phyloP scores from a whole-genome alignment of 768 basidiomycete species.

The Strobilomyces confusus region DNA sequence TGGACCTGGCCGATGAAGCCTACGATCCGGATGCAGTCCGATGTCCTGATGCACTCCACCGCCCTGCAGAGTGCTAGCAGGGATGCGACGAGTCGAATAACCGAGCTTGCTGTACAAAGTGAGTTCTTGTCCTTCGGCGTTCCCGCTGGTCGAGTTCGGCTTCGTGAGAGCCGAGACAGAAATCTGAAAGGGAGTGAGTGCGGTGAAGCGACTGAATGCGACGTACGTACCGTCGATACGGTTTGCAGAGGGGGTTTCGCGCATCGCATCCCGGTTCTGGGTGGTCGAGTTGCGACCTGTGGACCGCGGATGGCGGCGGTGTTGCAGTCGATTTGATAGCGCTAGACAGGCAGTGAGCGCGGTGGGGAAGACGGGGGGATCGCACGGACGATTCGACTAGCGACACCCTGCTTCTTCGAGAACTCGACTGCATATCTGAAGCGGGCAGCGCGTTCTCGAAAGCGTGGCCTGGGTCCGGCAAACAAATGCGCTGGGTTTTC shows the following conservation, averaged over 20 bases:
- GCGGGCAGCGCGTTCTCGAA: neutral
- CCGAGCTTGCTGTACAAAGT: constrained; percentile 74
- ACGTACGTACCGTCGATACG: constrained; percentile 36
- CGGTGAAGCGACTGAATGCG: neutral
- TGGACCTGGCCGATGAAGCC: constrained; percentile 65
- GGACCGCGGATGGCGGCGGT: constrained; percentile 44
- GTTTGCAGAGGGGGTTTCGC: constrained; percentile 71
- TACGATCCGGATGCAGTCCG: constrained; percentile 55
- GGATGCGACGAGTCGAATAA: constrained; percentile 71
- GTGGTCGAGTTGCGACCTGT: constrained; percentile 64
- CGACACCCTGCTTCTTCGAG: neutral
- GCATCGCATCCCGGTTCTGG: constrained; percentile 53
- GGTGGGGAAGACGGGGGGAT: neutral
- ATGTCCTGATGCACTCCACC: constrained; percentile 60
- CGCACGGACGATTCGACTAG: constrained; percentile 38
- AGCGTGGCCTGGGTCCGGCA: neutral
- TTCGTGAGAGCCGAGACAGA: constrained; percentile 57
- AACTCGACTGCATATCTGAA: neutral
- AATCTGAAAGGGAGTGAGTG: constrained; percentile 40
- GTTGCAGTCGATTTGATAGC: constrained; percentile 45
- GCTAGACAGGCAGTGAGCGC: constrained; percentile 30
- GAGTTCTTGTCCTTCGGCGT: constrained; percentile 67
- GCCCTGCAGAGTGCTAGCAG: constrained; percentile 59
- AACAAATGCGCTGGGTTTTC: neutral
- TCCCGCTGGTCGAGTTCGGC: constrained; percentile 52